These are phyloP conservation scores for Nitzschia inconspicua DNA, from an alignment of 108 stramenopile species.

Conservation along the genomic window DNA sequence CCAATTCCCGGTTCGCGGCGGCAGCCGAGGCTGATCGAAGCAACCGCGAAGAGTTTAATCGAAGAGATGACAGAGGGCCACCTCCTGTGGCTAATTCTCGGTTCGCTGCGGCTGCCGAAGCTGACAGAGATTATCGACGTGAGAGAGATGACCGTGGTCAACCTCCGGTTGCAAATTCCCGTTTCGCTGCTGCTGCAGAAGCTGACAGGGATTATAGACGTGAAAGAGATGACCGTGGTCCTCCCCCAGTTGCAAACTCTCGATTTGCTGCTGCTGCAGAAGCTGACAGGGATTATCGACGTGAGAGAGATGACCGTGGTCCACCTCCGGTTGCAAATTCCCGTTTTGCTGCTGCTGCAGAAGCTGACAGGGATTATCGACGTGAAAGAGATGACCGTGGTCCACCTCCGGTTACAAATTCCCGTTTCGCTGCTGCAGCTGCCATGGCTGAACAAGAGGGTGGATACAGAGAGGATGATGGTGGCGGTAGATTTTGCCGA, in stretches of 20 bases:
- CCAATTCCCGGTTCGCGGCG: slow-evolving; percentile 51
- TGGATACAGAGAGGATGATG: slow-evolving; percentile 22
- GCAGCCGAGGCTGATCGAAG: slow-evolving; percentile 35
- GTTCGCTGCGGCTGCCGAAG: slow-evolving; percentile 47
- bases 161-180: slow-evolving; percentile 53
- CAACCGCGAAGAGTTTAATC: slow-evolving; percentile 9
- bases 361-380: slow-evolving; percentile 33
- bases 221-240: slow-evolving; percentile 42
- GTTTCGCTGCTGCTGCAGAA: slow-evolving; percentile 65
- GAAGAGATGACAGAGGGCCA: slow-evolving; percentile 27
- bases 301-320: slow-evolving; percentile 28
- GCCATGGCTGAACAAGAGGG: slow-evolving; percentile 41
- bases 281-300: slow-evolving; percentile 26
- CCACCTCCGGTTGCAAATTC: slow-evolving; percentile 68
- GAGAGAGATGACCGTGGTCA: slow-evolving; percentile 42
- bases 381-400: slow-evolving; percentile 29
- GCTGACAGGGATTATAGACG: slow-evolving; percentile 34
- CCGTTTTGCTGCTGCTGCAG: slow-evolving; percentile 64
- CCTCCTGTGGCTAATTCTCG: slow-evolving; percentile 43
- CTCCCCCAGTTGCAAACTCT: slow-evolving; percentile 52
- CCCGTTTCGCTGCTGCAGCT: slow-evolving; percentile 51
- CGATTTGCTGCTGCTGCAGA: slow-evolving; percentile 50
- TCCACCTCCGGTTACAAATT: slow-evolving; percentile 39
- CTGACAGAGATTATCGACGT: slow-evolving; percentile 19
- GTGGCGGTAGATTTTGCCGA: slow-evolving; percentile 12